A percentile compares a stretch with the other conserved stretches of the same genome.
These are phyloP conservation scores for Talinum fruticosum DNA, from an alignment of 148 eudicot genomes.

Conservation along the genomic window DNA sequence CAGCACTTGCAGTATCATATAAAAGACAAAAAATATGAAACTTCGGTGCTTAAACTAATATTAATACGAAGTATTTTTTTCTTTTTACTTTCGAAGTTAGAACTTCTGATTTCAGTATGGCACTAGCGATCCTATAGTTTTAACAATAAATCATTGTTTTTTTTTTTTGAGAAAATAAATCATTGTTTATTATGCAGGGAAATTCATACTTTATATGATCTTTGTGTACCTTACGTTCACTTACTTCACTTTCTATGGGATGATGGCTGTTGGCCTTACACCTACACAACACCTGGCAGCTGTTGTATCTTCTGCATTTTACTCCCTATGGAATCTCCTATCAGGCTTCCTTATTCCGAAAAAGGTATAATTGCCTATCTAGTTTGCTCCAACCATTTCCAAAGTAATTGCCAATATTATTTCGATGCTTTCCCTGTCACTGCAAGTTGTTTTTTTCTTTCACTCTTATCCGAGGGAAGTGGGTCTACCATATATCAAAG, in stretches of 20 bases:
- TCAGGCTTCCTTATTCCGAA: slow-evolving; percentile 82
- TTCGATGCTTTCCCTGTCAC: neutral
- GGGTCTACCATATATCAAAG: neutral
- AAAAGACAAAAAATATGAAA: neutral
- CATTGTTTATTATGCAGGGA: slow-evolving; percentile 50
- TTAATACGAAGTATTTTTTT: no score
- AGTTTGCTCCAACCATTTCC: neutral
- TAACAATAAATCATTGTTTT: neutral
- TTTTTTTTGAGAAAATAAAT: no score
- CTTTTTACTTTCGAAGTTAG: neutral
- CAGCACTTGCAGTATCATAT: neutral
- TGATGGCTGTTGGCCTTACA: slow-evolving; percentile 91
- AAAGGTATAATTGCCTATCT: slow-evolving; percentile 46
- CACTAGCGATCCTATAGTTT: neutral
- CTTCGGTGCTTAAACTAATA: neutral
- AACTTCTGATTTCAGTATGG: neutral
- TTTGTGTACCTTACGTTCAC: slow-evolving; percentile 87
- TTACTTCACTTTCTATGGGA: slow-evolving; percentile 88
- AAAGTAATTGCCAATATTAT: neutral
- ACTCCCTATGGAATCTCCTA: slow-evolving; percentile 87
- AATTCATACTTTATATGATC: slow-evolving; percentile 54
- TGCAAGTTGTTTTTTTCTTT: neutral
- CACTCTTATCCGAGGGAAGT: neutral
- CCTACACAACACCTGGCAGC: slow-evolving; percentile 67
- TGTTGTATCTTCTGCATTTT: slow-evolving; percentile 73